These are phyloP conservation scores for Dryadomyces quercus-mongolicae DNA, from an alignment of 2,329 filamentous ascomycete species.

Conservation along the genomic window DNA sequence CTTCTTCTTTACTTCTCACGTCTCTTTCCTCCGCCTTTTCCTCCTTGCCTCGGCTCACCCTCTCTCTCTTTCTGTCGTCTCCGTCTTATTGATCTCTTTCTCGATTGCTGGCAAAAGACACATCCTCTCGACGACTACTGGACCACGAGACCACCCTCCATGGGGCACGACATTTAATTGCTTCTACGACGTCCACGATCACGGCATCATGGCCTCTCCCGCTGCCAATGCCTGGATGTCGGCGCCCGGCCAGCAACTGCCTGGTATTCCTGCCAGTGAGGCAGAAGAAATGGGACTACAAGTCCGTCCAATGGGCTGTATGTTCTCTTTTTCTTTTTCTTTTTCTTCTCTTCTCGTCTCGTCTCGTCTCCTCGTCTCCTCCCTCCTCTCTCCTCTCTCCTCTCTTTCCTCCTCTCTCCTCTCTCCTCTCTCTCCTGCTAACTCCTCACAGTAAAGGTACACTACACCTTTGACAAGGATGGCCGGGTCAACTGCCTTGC, in stretches of 20 bases:
- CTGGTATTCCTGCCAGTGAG: constrained; percentile 5
- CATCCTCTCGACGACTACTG: neutral
- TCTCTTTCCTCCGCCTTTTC: neutral
- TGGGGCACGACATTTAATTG: neutral
- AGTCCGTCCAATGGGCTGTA: constrained; percentile 22
- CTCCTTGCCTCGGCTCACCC: neutral
- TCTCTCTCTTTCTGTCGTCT: neutral
- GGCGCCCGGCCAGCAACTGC: neutral
- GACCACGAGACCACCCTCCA: neutral
- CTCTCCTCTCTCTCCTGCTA: neutral
- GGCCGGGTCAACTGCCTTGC: constrained; percentile 83
- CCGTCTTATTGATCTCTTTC: neutral
- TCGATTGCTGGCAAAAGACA: neutral
- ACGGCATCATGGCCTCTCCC: constrained; percentile 12
- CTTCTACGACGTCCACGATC: neutral
- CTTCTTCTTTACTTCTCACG: neutral
- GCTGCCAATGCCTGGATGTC: constrained; percentile 4
- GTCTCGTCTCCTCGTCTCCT: too few species aligned
- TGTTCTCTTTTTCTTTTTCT: constrained; percentile 6
- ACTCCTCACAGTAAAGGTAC: constrained; percentile 67
- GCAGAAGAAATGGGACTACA: constrained; percentile 19
- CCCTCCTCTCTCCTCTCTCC: neutral
- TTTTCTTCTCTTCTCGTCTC: constrained; percentile 1
- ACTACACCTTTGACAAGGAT: constrained; percentile 90
- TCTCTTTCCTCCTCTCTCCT: neutral